Base-by-base conservation (phyloP, 108 stramenopile genomes). In the Chaetoceros tenuissimus region DNA sequence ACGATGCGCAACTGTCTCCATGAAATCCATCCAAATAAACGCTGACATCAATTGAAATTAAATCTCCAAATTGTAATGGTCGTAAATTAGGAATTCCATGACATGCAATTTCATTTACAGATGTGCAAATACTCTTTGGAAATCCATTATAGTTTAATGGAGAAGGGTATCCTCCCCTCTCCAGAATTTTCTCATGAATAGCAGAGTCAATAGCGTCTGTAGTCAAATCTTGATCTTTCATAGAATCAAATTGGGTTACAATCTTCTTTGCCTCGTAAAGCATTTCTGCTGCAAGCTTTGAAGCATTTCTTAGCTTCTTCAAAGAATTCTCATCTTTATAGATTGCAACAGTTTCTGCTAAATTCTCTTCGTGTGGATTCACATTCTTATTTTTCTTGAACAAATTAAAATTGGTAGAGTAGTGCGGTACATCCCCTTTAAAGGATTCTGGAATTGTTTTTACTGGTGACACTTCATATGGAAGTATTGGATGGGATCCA, bases 71-170 rank as follows among this genome's bases (percentile, higher is more conserved):
- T 59, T 82, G 34, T 53, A 99, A 61, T 1, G 66, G 59, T 13
- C 92, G 64, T 3, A 55, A 48, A 62, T 89, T 85, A 0, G 92
- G 92, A 52, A 93, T 89, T 5, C 97, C 98, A 72, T 99, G 98
- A 82, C 97, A 98, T 18, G 97, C 74, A 18, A 98, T 94, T 74
- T 98, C 97, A 76, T 99, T 99, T 31, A 97, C 68, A 20, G 74
- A 75, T 1, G 86, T 68, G 65, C 98, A 99, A 1, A 97, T 65
- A 40, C 89, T 90, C 66, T 99, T 98, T 8, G 97, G 97, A 64
- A 99, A 99, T 26, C 89, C 87, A 24, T 65, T 54, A 63, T 99
- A 99, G 64, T 96, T 97, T 34, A 98, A 59, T 16, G 98, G 97
- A 17, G 88, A 88, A 17, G 98, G 98, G 66, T 99, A 99, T 2